phyloP scores from a whole-genome alignment of 2,329 filamentous ascomycete species.

The Sporothrix sp. region DNA sequence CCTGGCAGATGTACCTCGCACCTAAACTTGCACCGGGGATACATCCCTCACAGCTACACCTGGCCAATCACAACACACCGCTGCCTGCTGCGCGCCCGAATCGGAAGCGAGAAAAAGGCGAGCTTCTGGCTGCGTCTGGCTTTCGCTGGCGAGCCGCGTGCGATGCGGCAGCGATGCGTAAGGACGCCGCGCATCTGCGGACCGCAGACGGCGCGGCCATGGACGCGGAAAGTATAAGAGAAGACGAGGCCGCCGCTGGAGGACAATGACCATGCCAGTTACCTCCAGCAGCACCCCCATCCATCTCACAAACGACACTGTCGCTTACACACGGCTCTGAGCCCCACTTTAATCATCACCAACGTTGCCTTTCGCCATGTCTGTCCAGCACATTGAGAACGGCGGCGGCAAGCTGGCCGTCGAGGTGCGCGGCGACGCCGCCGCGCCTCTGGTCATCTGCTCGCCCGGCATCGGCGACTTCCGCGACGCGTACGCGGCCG shows the following conservation, averaged over 20 bases:
- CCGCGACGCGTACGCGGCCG: slow-evolving; percentile 15
- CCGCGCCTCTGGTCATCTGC: slow-evolving; percentile 15
- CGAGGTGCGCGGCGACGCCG: slow-evolving; percentile 13
- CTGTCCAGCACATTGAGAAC: slow-evolving; percentile 3
- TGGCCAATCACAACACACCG: not conserved
- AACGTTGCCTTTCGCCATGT: not conserved
- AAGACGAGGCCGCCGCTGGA: too few relatives aligned
- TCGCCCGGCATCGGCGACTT: slow-evolving; percentile 18
- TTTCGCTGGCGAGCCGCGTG: not conserved
- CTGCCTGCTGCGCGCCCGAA: slow-evolving; percentile 7
- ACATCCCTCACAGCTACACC: too few relatives aligned
- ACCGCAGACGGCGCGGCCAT: too few relatives aligned
- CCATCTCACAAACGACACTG: not conserved
- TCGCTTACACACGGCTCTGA: too few relatives aligned
- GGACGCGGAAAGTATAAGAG: not conserved
- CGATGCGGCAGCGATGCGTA: not conserved
- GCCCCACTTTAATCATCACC: not conserved
- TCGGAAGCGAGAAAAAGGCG: slow-evolving; percentile 13
- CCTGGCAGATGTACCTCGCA: too few relatives aligned
- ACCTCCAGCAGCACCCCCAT: too few relatives aligned
- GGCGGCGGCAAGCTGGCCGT: slow-evolving; percentile 17
- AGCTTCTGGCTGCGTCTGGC: not conserved
- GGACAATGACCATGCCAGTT: not conserved
- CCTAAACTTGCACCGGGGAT: too few relatives aligned
- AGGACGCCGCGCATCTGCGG: too few relatives aligned